phyloP scores from a whole-genome alignment of 495 filamentous ascomycete species.

The Aspergillus mulundensis region DNA sequence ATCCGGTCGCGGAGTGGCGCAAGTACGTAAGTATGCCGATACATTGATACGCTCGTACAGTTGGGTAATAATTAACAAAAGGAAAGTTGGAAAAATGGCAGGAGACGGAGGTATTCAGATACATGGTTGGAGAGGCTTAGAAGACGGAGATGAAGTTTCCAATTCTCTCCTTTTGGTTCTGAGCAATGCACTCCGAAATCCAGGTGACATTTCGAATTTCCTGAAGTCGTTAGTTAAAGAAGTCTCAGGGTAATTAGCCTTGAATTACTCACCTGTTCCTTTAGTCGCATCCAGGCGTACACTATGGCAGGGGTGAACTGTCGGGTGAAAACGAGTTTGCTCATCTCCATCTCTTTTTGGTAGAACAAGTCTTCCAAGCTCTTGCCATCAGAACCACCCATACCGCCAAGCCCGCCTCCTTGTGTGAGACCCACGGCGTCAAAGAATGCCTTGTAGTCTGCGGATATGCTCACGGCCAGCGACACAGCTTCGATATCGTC shows the following conservation, averaged over 20 bases:
- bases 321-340: constrained; percentile 88
- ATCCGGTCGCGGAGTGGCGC: constrained; percentile 10
- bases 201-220: constrained; percentile 99
- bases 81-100: constrained; percentile 26
- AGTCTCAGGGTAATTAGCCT: background rate
- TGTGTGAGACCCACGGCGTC: constrained; percentile 84
- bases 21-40: constrained; percentile 9
- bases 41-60: constrained; percentile 32
- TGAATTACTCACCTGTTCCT: constrained; percentile 86
- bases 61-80: constrained; percentile 14
- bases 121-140: constrained; percentile 32
- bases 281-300: constrained; percentile 96
- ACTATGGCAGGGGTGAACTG: constrained; percentile 96
- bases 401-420: constrained; percentile 73
- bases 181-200: constrained; percentile 99
- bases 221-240: constrained; percentile 44
- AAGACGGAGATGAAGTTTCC: constrained; percentile 98
- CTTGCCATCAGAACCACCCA: constrained; percentile 80
- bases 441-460: constrained; percentile 91
- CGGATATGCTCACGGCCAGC: constrained; percentile 84
- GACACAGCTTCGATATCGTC: constrained; percentile 93
- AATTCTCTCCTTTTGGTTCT: constrained; percentile 99
- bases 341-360: constrained; percentile 98
- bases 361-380: constrained; percentile 98
- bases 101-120: constrained; percentile 16